These are phyloP conservation scores for Haberlea rhodopensis DNA, from an alignment of 257 asterid genomes.

Conservation along the genomic window DNA sequence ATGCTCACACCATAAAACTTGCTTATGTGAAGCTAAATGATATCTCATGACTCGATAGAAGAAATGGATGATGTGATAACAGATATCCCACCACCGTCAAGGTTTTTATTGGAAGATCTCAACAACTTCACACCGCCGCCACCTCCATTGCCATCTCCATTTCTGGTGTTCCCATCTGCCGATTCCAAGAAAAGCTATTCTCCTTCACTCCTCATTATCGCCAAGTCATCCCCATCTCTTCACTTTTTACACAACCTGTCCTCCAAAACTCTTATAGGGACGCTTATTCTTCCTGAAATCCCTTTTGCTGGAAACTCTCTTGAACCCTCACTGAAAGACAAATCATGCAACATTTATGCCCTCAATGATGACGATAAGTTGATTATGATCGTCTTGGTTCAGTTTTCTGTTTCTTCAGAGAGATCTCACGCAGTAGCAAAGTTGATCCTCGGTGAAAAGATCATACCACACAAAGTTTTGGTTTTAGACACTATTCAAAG, in stretches of 20 bases:
- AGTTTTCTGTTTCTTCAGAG: constrained; percentile 66
- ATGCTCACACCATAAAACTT: neutral
- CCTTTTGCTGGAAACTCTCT: constrained; percentile 67
- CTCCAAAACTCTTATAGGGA: constrained; percentile 60
- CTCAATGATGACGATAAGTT: constrained; percentile 44
- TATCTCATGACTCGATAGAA: constrained; percentile 35
- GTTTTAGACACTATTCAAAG: constrained; percentile 72
- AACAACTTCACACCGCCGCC: constrained; percentile 84
- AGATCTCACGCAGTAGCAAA: constrained; percentile 75
- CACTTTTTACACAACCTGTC: constrained; percentile 65
- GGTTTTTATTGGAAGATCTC: constrained; percentile 80
- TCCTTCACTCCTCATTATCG: constrained; percentile 78
- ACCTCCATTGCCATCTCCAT: constrained; percentile 73
- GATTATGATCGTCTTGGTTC: constrained; percentile 64
- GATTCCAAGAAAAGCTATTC: constrained; percentile 40
- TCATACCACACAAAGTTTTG: constrained; percentile 71
- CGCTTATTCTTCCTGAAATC: constrained; percentile 78
- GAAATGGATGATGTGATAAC: constrained; percentile 94
- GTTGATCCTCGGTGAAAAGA: constrained; percentile 64
- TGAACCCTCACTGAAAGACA: constrained; percentile 62
- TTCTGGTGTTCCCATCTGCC: constrained; percentile 54
- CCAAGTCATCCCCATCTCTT: constrained; percentile 72
- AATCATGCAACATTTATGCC: constrained; percentile 80
- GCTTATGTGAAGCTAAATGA: constrained; percentile 23
- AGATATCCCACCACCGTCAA: constrained; percentile 90